These are phyloP conservation scores for Arthrobotrys iridis DNA, from an alignment of 2,329 filamentous ascomycete genomes.

Conservation along the genomic window DNA sequence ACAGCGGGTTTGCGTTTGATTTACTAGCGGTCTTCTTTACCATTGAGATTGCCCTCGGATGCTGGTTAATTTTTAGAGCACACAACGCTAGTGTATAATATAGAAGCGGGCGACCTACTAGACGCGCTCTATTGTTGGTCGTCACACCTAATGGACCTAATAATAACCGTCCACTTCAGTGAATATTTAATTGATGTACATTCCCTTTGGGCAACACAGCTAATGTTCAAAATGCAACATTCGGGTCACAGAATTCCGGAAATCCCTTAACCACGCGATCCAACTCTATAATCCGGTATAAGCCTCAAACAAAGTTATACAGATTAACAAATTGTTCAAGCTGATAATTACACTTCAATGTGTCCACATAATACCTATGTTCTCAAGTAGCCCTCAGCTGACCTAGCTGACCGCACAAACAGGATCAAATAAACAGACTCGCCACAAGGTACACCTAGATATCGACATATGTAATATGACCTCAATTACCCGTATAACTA, in stretches of 20 bases:
- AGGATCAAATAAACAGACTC: too few species aligned
- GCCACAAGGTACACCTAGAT: background rate
- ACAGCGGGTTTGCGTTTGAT: conserved; percentile 49
- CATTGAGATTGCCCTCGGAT: conserved; percentile 47
- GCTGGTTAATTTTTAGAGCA: conserved; percentile 51
- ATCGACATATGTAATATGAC: background rate
- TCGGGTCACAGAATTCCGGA: background rate
- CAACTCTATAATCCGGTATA: background rate
- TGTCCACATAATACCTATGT: too few species aligned
- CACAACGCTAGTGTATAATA: conserved; percentile 38
- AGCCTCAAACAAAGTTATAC: conserved; percentile 10
- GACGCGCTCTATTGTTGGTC: background rate
- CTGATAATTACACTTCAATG: too few species aligned
- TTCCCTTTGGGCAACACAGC: background rate
- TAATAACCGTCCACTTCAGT: background rate
- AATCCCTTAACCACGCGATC: conserved; percentile 10
- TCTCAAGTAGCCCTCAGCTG: too few species aligned
- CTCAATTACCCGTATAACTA: conserved; percentile 42
- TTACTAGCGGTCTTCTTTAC: conserved; percentile 52
- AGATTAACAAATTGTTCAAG: background rate
- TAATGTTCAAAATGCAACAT: conserved; percentile 16
- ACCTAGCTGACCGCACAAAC: too few species aligned
- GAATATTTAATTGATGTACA: background rate
- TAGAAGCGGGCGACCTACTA: background rate
- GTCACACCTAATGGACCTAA: conserved; percentile 1